Conservation (phyloP, 2,329 filamentous ascomycete genomes). For the Ceratocystis variospora region DNA sequence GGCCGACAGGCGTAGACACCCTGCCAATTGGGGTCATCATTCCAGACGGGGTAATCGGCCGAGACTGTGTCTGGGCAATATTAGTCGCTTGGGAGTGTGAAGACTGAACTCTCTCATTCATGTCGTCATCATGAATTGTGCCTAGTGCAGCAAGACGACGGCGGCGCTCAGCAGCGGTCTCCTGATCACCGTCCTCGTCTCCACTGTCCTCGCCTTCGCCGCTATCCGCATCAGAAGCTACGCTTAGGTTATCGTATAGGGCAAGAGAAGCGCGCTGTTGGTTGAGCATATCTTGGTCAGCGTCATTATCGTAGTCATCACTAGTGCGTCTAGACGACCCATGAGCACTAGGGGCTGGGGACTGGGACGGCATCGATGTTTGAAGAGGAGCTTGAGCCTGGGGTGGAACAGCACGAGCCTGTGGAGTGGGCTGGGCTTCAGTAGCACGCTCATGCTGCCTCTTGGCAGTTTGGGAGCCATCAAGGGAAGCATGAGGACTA, state of each 20-base stretch:
- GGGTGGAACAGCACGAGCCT: background rate
- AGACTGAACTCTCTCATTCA: conserved; percentile 58
- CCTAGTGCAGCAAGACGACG: conserved; percentile 62
- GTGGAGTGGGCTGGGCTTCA: background rate
- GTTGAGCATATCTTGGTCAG: background rate
- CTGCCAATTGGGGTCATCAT: conserved; percentile 29
- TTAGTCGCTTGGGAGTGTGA: conserved; percentile 40
- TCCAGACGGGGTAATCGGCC: conserved; percentile 32
- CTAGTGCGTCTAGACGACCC: background rate
- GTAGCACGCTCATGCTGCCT: background rate
- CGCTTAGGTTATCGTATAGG: conserved; percentile 4
- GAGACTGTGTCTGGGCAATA: conserved; percentile 36
- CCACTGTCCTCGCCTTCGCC: conserved; percentile 43
- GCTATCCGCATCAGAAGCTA: background rate
- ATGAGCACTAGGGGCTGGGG: background rate
- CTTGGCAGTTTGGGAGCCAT: background rate
- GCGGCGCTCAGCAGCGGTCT: conserved; percentile 62
- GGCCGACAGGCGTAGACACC: conserved; percentile 30
- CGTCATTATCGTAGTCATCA: background rate
- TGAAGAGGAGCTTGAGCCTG: background rate
- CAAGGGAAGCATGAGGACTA: background rate
- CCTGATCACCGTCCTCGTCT: conserved; percentile 35
- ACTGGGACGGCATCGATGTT: background rate
- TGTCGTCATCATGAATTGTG: conserved; percentile 33
- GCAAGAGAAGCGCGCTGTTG: conserved; percentile 3